These are phyloP conservation scores for Scedosporium apiospermum DNA, from an alignment of 2,329 filamentous ascomycete species.

Conservation along the genomic window DNA sequence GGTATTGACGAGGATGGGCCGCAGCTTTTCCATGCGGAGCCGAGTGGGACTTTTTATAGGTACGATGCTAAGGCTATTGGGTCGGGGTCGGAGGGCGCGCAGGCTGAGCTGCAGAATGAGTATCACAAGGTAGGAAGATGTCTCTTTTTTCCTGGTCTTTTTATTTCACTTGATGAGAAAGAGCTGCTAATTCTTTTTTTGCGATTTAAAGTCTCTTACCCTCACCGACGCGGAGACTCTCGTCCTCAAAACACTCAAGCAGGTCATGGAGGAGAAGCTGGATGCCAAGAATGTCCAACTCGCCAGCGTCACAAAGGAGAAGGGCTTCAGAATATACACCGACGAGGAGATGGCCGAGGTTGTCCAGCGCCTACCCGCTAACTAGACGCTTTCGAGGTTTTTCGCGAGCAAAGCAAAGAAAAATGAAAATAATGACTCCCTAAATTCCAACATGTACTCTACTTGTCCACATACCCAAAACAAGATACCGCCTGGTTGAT, in stretches of 20 bases:
- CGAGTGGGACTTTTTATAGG: slow-evolving; percentile 95
- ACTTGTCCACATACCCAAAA: background rate
- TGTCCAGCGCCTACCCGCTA: slow-evolving; percentile 70
- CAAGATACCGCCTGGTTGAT: background rate
- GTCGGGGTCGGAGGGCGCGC: slow-evolving; percentile 91
- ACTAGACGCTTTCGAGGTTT: slow-evolving; percentile 29
- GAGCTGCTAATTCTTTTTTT: slow-evolving; percentile 5
- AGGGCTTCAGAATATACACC: slow-evolving; percentile 96
- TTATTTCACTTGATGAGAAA: background rate
- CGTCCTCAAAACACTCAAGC: slow-evolving; percentile 95
- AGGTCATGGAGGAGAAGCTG: slow-evolving; percentile 99
- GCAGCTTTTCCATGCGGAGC: slow-evolving; percentile 95
- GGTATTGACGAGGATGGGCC: slow-evolving; percentile 97
- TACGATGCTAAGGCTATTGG: slow-evolving; percentile 99
- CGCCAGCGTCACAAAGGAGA: slow-evolving; percentile 94
- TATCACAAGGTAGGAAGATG: slow-evolving; percentile 67
- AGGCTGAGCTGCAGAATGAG: slow-evolving; percentile 96
- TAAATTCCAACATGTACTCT: background rate
- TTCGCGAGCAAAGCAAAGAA: no score
- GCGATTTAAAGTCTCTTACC: slow-evolving; percentile 61
- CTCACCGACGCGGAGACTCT: slow-evolving; percentile 88
- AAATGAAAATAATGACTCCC: background rate
- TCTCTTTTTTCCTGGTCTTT: background rate
- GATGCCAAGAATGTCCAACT: slow-evolving; percentile 98
- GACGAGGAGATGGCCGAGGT: slow-evolving; percentile 95